Evolutionary conservation across 768 basidiomycete genomes (phyloP).

Genomic region (Neoboletus brunneissimus): DNA sequence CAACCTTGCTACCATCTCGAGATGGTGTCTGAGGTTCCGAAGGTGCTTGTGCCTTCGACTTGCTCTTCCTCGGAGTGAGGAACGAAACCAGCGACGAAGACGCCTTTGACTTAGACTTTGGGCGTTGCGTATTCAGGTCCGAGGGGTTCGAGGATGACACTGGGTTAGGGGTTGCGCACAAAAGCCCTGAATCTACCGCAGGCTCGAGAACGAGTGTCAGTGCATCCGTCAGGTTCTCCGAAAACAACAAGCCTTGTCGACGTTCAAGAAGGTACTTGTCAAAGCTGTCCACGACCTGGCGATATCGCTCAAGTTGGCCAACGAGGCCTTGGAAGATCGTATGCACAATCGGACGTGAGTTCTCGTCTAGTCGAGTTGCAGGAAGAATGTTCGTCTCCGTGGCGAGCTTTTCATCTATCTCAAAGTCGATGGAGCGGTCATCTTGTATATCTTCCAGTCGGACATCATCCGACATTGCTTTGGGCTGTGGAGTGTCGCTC

Average conservation of each 20-base stretch:
- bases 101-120: constrained; percentile 53
- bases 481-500: constrained; percentile 36
- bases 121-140: constrained; percentile 34
- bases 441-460: constrained; percentile 54
- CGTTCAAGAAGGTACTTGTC: constrained; percentile 84
- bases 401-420: constrained; percentile 62
- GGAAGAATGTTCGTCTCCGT: constrained; percentile 57
- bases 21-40: constrained; percentile 49
- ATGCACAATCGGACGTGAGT: constrained; percentile 75
- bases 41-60: constrained; percentile 33
- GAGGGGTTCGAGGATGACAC: constrained; percentile 27
- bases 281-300: constrained; percentile 70
- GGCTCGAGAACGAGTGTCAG: constrained; percentile 71
- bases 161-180: constrained; percentile 16
- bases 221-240: constrained; percentile 90
- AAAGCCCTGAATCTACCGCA: constrained; percentile 40
- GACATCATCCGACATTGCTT: constrained; percentile 7
- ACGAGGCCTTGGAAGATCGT: constrained; percentile 79
- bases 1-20: constrained; percentile 38
- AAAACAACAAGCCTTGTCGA: constrained; percentile 84
- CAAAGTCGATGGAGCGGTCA: constrained; percentile 78
- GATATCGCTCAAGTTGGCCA: constrained; percentile 77
- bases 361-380: constrained; percentile 66
- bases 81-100: constrained; percentile 73
- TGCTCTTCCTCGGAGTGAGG: constrained; percentile 73